phyloP scores from a whole-genome alignment of 2,329 filamentous ascomycete genomes.

The Xenoacremonium recifei region DNA sequence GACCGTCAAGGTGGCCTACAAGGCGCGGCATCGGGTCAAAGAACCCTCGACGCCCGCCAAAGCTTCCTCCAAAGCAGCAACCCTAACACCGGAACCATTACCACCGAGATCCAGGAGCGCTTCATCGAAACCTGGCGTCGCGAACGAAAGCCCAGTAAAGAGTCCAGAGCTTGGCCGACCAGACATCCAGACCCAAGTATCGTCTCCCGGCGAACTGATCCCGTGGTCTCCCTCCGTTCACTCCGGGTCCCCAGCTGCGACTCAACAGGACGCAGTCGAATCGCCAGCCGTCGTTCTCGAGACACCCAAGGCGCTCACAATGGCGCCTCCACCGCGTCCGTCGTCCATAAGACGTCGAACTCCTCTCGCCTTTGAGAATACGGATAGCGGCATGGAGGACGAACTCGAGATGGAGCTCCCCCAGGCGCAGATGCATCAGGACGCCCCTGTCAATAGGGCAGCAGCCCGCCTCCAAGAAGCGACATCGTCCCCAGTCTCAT shows the following conservation, averaged over 20 bases:
- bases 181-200: not conserved
- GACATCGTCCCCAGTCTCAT: conserved; percentile 13
- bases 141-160: not conserved
- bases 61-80: not conserved
- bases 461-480: conserved; percentile 15
- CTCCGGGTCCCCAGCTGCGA: conserved; percentile 24
- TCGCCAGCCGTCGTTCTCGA: conserved; percentile 18
- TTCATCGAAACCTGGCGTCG: not conserved
- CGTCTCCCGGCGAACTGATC: conserved; percentile 9
- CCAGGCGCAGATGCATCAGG: conserved; percentile 19
- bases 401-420: conserved; percentile 37
- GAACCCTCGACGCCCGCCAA: not conserved
- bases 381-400: conserved; percentile 29
- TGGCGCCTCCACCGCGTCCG: conserved; percentile 12
- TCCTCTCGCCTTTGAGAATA: conserved; percentile 10
- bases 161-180: too few species aligned
- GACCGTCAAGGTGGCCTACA: conserved; percentile 25
- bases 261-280: not conserved
- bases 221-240: too few species aligned
- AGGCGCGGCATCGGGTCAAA: conserved; percentile 3
- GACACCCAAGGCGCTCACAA: conserved; percentile 18
- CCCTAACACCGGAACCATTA: conserved; percentile 3
- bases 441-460: conserved; percentile 23
- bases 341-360: not conserved
- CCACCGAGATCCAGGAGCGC: conserved; percentile 4